Percentiles rank a stretch among this genome's conserved stretches.
These are phyloP conservation scores for Bolboschoenus planiculmis DNA, from an alignment of 176 grass and related monocot species.

Conservation along the genomic window DNA sequence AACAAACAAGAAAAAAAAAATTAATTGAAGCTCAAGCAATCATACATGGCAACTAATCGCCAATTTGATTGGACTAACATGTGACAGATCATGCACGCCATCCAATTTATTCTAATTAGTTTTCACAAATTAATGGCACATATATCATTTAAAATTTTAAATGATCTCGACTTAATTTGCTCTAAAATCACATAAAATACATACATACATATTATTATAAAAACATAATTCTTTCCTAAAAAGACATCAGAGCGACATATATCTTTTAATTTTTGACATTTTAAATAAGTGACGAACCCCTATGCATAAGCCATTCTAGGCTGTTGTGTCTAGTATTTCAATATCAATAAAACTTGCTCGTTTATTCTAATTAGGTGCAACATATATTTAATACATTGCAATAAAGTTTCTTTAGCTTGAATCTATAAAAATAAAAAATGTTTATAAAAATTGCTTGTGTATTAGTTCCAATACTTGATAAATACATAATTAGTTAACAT, in stretches of 20 bases:
- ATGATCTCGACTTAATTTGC: not conserved
- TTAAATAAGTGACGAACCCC: too few species aligned
- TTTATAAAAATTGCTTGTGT: too few species aligned
- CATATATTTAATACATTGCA: too few species aligned
- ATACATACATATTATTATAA: not conserved
- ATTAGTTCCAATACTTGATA: not conserved
- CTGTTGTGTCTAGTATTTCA: too few species aligned
- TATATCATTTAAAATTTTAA: not conserved
- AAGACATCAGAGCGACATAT: too few species aligned
- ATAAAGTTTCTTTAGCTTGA: too few species aligned
- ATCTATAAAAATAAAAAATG: too few species aligned
- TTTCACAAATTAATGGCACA: not conserved
- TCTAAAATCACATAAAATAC: not conserved
- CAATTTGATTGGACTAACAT: not conserved
- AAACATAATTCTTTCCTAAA: too few species aligned
- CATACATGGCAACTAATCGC: not conserved
- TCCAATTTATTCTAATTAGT: not conserved
- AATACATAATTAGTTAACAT: not conserved
- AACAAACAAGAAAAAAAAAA: not conserved
- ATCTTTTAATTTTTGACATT: too few species aligned
- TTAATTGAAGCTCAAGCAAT: not conserved
- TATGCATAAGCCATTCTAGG: too few species aligned
- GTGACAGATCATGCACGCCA: not conserved
- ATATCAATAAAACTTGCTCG: too few species aligned
- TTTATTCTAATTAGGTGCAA: too few species aligned